Percentiles rank a stretch among this genome's conserved stretches.
Evolutionary conservation across 78 protist species (phyloP).

Genomic region (Dictyostelium discoideum): DNA sequence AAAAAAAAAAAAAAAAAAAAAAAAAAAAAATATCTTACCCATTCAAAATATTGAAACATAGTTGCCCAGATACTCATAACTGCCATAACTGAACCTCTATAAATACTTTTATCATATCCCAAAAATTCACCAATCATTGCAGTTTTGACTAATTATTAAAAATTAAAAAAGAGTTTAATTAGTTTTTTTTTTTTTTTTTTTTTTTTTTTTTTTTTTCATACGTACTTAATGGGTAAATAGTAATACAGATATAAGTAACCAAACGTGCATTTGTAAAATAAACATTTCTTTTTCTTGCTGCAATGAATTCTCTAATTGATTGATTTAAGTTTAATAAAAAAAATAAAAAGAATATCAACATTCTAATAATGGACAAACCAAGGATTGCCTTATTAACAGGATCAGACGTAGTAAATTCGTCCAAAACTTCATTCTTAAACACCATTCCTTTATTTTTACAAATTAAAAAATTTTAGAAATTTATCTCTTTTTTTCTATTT

Average conservation of each 20-base stretch:
- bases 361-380: neutral
- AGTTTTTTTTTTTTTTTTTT: neutral
- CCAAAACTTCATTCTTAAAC: neutral
- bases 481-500: neutral
- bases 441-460: neutral
- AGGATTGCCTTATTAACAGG: neutral
- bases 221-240: neutral
- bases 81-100: neutral
- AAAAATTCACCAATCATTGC: neutral
- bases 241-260: neutral
- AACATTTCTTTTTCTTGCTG: neutral
- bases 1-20: too few species aligned
- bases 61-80: neutral
- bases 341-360: neutral
- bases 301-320: neutral
- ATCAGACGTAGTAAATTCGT: neutral
- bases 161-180: neutral
- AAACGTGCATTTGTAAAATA: neutral
- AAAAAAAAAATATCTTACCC: neutral
- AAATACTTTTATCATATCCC: neutral
- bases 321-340: neutral
- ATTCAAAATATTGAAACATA: constrained; percentile 1
- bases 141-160: neutral
- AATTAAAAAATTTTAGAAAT: neutral
- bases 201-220: neutral